Evolutionary conservation across 257 asterid genomes (phyloP).

Genomic region (Solanum pennellii): DNA sequence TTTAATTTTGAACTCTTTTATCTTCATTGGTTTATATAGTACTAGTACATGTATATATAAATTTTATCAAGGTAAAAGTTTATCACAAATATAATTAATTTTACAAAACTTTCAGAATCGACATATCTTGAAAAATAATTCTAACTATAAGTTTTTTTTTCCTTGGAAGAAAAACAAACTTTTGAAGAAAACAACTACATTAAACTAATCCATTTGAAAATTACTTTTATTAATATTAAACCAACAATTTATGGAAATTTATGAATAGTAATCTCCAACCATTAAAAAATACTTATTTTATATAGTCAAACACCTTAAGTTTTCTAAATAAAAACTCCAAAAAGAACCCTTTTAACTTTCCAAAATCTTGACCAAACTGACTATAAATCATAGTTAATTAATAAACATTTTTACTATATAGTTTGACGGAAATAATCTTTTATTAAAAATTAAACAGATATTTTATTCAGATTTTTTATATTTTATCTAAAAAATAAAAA

Average conservation of each 20-base stretch:
- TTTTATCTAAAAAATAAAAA: too few relatives aligned
- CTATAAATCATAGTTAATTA: neutral
- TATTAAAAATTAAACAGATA: neutral
- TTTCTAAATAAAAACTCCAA: neutral
- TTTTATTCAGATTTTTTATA: neutral
- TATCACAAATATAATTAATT: too few relatives aligned
- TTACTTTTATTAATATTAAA: too few relatives aligned
- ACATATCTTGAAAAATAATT: too few relatives aligned
- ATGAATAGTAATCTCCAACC: neutral
- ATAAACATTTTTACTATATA: neutral
- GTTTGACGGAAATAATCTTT: neutral
- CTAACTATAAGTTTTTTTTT: neutral
- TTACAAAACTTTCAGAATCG: too few relatives aligned
- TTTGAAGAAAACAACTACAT: too few relatives aligned
- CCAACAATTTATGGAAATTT: neutral
- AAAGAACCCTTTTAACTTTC: neutral
- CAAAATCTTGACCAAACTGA: neutral
- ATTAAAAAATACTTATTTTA: neutral
- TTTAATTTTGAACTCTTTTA: too few relatives aligned
- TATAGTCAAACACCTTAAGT: neutral
- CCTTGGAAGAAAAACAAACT: neutral
- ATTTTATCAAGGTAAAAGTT: too few relatives aligned
- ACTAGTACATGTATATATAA: too few relatives aligned
- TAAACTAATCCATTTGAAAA: neutral
- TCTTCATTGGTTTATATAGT: too few relatives aligned